Base-by-base conservation (phyloP, 495 filamentous ascomycete species). In the Talaromyces thailandensis region DNA sequence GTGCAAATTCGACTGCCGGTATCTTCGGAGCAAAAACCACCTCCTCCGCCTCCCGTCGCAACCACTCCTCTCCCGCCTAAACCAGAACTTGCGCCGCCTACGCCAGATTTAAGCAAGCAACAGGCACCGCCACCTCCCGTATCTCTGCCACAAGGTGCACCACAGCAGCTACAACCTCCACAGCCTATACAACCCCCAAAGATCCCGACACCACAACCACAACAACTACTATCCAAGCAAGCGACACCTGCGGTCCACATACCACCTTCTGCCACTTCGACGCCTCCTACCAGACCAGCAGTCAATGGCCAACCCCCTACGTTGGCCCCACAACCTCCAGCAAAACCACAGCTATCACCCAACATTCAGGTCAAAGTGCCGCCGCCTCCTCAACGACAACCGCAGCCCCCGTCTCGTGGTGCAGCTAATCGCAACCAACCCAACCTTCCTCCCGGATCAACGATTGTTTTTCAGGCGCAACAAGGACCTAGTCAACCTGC, bases 21-120 rank as follows among this genome's bases (percentile, higher is more conserved):
- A 45, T 21, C 60, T 32, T 43, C 16, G 11, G 35, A 37, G 23
- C 37, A 31, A 48, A 21, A 43, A 26, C 21, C 51, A 26, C 4
- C 23, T 14, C 24, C 51, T 55, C 12, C 23, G 6, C 23, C 23
- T 14, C 14, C 55, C 8, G 14, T 35, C 2, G 14, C 55, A 57
- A 23, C 55, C 18, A 21, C 74, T 24, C 75, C 70, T 59, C 62
- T 62, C 21, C 70, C 68, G 63, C 64, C 66, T 7, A 70, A 72
- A 43, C 67, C 69, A 24, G 64, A 66, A 28, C 66, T 66, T 5
- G 68, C 65, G 52, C 71, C 73, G 14, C 73, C 77, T 6, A 25
- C 50, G 12, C 51, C 66, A 21, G 25, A 51, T 63, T 63, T 11
- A 66, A 71, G 21, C 66, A 64, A 28, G 28, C 65, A 45, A 43